Percentiles rank a stretch among this genome's conserved stretches.
Conservation (phyloP, 805 yeast species). For the Starmerella potacharoeniae region DNA sequence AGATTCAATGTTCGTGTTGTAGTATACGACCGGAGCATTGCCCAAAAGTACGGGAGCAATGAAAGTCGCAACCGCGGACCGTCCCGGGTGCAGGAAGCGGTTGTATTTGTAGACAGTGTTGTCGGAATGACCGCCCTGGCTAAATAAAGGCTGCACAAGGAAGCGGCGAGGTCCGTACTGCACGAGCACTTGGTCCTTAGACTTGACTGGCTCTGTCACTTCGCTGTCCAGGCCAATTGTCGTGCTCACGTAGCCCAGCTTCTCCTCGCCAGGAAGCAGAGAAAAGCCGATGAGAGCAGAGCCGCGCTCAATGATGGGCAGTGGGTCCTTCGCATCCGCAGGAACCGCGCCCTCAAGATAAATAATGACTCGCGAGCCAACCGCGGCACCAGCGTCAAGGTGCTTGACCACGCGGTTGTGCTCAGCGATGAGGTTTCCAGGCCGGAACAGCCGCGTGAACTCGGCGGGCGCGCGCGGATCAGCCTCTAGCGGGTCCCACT, state of each 20-base stretch:
- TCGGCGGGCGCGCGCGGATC: constrained; percentile 67
- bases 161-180: constrained; percentile 93
- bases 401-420: constrained; percentile 58
- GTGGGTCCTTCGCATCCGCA: neutral
- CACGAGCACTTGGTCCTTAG: constrained; percentile 68
- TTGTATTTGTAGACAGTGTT: constrained; percentile 83
- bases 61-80: constrained; percentile 66
- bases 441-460: constrained; percentile 64
- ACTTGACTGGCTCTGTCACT: constrained; percentile 70
- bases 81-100: constrained; percentile 70
- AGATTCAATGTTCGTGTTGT: constrained; percentile 14
- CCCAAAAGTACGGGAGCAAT: constrained; percentile 80
- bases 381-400: constrained; percentile 30
- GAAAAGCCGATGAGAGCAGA: constrained; percentile 44
- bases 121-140: constrained; percentile 55
- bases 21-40: constrained; percentile 38
- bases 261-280: constrained; percentile 74
- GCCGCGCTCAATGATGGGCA: constrained; percentile 34
- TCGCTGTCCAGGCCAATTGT: constrained; percentile 83
- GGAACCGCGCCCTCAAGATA: constrained; percentile 30
- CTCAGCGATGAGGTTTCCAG: constrained; percentile 67
- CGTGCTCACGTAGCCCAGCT: constrained; percentile 70
- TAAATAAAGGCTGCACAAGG: constrained; percentile 69
- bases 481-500: constrained; percentile 78
- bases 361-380: constrained; percentile 57